A percentile compares a stretch with the other conserved stretches of the same genome.
These are phyloP conservation scores for Debaryomyces fabryi DNA, from an alignment of 1,139 yeast genomes.

Conservation along the genomic window DNA sequence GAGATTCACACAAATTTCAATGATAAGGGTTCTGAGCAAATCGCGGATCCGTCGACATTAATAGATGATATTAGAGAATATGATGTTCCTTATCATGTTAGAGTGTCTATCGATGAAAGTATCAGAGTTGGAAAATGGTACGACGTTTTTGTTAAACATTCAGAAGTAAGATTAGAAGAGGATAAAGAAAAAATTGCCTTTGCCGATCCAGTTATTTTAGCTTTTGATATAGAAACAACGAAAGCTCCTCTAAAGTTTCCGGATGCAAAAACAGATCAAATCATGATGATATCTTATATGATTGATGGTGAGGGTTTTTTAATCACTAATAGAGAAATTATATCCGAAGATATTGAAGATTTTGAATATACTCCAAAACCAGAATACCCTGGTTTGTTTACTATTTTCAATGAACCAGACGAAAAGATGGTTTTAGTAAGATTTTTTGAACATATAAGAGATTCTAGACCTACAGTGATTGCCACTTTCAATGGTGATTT, in stretches of 20 bases:
- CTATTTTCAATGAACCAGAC: slow-evolving; percentile 86
- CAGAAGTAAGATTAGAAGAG: slow-evolving; percentile 58
- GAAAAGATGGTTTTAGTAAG: slow-evolving; percentile 74
- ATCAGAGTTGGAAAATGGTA: slow-evolving; percentile 97
- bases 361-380: slow-evolving; percentile 98
- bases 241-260: slow-evolving; percentile 97
- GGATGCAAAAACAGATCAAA: slow-evolving; percentile 86
- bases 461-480: slow-evolving; percentile 87
- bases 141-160: slow-evolving; percentile 66
- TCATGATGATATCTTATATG: slow-evolving; percentile 99
- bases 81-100: slow-evolving; percentile 95
- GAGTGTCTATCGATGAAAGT: slow-evolving; percentile 87
- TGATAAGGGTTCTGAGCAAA: slow-evolving; percentile 10
- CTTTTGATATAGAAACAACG: slow-evolving; percentile 97
- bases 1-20: slow-evolving; percentile 19
- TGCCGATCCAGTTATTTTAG: slow-evolving; percentile 96
- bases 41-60: slow-evolving; percentile 60
- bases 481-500: slow-evolving; percentile 98
- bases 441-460: slow-evolving; percentile 90
- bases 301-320: slow-evolving; percentile 96
- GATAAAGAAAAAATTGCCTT: slow-evolving; percentile 81
- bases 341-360: slow-evolving; percentile 92
- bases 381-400: slow-evolving; percentile 88
- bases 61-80: slow-evolving; percentile 87
- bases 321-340: slow-evolving; percentile 92